Evolutionary conservation across 208 protist species (phyloP), one percentile per base, ranked within the genome.

Genomic region (Acanthamoeba culbertsoni): DNA sequence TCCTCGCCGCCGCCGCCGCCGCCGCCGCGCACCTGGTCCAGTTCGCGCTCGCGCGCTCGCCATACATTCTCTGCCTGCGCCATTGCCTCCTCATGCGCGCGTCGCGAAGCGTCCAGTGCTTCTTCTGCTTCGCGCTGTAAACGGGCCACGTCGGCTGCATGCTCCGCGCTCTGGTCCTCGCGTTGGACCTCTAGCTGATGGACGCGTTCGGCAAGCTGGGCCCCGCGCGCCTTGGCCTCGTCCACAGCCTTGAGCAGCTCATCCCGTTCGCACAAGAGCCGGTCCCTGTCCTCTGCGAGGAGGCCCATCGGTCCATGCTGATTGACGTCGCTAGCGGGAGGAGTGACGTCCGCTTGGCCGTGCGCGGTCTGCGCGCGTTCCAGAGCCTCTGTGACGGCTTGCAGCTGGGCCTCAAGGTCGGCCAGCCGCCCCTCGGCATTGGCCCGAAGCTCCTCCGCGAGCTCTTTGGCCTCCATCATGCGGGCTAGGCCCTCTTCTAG

Each of bases 401-500:
- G 5, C 59, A 40, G 28, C 28, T 68, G 18, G 31, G 33, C 31
- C 59, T 68, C 31, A 33, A 68, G 12, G 59, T 68, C 26, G 59
- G 59, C 28, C 18, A 40, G 59, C 18, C 31, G 59, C 10, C 14
- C 59, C 14, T 37, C 59, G 31, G 14, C n/a, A 12, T 3, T 26
- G 12, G 68, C 68, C 14, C 33, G 68, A 33, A 33, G 35, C 42
- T 79, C 40, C 40, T 79, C 68, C 20, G 10, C 68, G 35, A 14
- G 68, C 42, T 79, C 68, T 42, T 79, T 79, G 68, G 68, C 68
- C 26, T 79, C 68, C 42, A 79, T 51, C 68, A 79, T 79, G 20
- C 40, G 68, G 20, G 48, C 4, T 8, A 79, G 33, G 68, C 68
- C 68, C 68, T 79, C 68, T 28, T 79, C 68, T 14, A 79, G 3